These are phyloP conservation scores for Termitomyces bulborhizus DNA, from an alignment of 768 basidiomycete species.

Conservation along the genomic window DNA sequence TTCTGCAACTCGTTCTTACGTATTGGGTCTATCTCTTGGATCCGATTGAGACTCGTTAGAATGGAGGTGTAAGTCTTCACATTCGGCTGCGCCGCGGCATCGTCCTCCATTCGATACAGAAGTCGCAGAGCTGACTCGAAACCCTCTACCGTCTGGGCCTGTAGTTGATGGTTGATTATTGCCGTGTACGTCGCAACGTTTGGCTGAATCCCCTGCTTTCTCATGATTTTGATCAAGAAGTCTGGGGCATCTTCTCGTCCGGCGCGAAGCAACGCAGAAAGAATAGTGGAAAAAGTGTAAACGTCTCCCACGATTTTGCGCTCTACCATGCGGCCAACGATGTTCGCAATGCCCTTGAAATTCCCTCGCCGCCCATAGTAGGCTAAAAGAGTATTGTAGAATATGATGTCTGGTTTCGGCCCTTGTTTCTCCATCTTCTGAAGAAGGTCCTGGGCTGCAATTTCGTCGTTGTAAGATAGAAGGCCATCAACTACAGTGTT, in stretches of 20 bases:
- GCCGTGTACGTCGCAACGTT: conserved; percentile 74
- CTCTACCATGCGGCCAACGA: conserved; percentile 52
- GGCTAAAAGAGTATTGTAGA: conserved; percentile 77
- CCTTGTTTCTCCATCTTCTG: conserved; percentile 39
- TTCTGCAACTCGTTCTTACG: conserved; percentile 40
- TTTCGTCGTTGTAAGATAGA: conserved; percentile 35
- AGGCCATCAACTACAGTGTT: conserved; percentile 75
- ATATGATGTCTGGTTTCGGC: conserved; percentile 62
- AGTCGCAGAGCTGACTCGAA: conserved; percentile 64
- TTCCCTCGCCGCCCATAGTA: conserved; percentile 61
- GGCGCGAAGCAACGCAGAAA: conserved; percentile 68
- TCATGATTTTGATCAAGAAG: conserved; percentile 68
- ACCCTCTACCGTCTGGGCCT: conserved; percentile 43
- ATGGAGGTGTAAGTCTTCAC: conserved; percentile 82
- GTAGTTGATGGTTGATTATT: conserved; percentile 72
- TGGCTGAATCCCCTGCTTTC: conserved; percentile 62
- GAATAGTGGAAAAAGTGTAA: conserved; percentile 82
- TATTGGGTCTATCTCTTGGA: conserved; percentile 38
- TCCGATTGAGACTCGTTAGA: conserved; percentile 65
- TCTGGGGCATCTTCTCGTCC: conserved; percentile 62
- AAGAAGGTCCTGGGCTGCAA: conserved; percentile 36
- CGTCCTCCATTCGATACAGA: conserved; percentile 68
- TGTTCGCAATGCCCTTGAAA: conserved; percentile 49
- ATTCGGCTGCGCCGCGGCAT: conserved; percentile 49
- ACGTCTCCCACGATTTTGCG: conserved; percentile 64